Evolutionary conservation across 352 stramenopile genomes (phyloP), one percentile per base, ranked within the genome.

Genomic region (Pythium sp.): DNA sequence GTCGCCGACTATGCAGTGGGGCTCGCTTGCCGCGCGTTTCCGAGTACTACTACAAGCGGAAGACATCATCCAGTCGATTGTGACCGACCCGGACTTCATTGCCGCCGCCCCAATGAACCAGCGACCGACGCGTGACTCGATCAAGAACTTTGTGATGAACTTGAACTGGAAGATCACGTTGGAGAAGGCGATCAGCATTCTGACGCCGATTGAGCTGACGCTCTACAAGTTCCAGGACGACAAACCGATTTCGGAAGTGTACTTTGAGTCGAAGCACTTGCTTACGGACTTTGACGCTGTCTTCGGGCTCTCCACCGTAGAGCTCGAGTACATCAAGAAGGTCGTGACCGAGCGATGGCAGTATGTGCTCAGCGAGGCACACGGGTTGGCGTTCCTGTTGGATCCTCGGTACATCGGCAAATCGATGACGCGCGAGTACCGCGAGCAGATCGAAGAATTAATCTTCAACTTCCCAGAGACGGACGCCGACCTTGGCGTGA

Each of bases 171-270:
- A 92, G 69, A 74, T 90, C 46, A 92, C 84, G n/a, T 63, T 93
- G 22, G 82, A 93, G 53, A 92, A 93, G 64, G 84, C 84, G 6
- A 85, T 94, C 57, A 91, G 81, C 20, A 92, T 94, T 30, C 58
- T 93, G 24, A 87, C 80, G 11, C 84, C 85, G 28, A 92, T 94
- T 47, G 84, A 94, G 49, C 72, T 92, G 9, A 91, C 91, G 12
- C 60, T 93, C 14, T 90, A 91, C 74, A 94, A 94, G 68, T 94
- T 94, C 62, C 82, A 93, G 59, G 86, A 94, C 62, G 85, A 93
- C 65, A 86, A 86, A 46, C 76, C 84, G 1, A 92, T 94, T 58
- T 93, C 84, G 3, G 86, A 94, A 62, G 84, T 94, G 3, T 94
- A 93, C 72, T 92, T 91, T 41, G 84, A 93, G 68, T 89, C 81